These are phyloP conservation scores for Leptomonas pyrrhocoris DNA, from an alignment of 208 protist species.

Conservation along the genomic window DNA sequence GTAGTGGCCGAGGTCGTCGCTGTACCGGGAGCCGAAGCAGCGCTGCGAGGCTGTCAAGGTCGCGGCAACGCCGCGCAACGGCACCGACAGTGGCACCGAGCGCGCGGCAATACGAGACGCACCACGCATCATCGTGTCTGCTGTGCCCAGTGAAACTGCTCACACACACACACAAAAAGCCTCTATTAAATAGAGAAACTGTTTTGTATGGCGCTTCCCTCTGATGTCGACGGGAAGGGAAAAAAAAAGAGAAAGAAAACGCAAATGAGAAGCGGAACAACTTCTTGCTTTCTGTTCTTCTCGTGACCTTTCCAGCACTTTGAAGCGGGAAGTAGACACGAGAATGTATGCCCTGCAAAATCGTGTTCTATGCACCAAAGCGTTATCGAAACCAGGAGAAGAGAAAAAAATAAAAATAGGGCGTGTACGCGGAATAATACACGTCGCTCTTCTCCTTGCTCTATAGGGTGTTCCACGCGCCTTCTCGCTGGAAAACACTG, in stretches of 20 bases:
- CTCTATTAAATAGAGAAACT: no score
- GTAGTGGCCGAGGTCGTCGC: slow-evolving; percentile 38
- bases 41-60: slow-evolving; percentile 13
- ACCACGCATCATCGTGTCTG: slow-evolving; percentile 41
- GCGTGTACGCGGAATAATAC: background rate
- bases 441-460: background rate
- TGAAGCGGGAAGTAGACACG: background rate
- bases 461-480: no score
- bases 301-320: no score
- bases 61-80: slow-evolving; percentile 6
- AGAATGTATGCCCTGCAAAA: slow-evolving; percentile 3
- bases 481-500: background rate
- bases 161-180: background rate
- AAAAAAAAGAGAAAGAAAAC: no score
- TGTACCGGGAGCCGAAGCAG: slow-evolving; percentile 48
- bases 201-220: no score
- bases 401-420: slow-evolving; percentile 18
- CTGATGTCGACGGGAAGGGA: no score
- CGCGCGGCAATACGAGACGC: slow-evolving; percentile 18
- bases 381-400: slow-evolving; percentile 8
- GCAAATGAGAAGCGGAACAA: no score
- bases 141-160: background rate
- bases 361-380: background rate
- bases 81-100: slow-evolving; percentile 7
- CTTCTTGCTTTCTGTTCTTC: no score